phyloP scores from a whole-genome alignment of 1,139 yeast species.

The Saccharomyces hybrid region DNA sequence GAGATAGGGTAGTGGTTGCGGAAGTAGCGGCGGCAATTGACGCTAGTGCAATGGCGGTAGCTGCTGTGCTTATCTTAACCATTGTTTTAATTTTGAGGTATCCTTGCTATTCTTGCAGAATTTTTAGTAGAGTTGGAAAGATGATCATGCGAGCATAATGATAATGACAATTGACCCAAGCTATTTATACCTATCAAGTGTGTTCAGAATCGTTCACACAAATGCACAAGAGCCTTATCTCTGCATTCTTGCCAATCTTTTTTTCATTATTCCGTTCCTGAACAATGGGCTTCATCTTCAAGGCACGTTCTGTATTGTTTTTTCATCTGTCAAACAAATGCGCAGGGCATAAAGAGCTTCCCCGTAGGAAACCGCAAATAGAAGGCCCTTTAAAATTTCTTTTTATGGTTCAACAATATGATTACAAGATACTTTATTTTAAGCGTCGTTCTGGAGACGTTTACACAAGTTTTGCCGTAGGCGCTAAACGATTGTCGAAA shows the following conservation, averaged over 20 bases:
- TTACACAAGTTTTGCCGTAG: no score
- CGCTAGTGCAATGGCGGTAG: background rate
- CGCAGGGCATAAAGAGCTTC: background rate
- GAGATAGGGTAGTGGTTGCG: constrained; percentile 7
- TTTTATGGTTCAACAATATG: no score
- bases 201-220: background rate
- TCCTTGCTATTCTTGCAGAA: background rate
- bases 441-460: no score
- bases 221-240: background rate
- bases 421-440: no score
- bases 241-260: background rate
- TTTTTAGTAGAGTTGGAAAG: background rate
- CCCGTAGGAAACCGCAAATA: no score
- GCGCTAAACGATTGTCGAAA: no score
- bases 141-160: background rate
- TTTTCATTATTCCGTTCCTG: background rate
- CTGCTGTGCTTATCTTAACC: background rate
- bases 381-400: no score
- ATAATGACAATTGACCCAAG: background rate
- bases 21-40: constrained; percentile 4
- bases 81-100: background rate
- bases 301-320: background rate
- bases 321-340: background rate
- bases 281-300: background rate
- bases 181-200: background rate